phyloP scores from a whole-genome alignment of 225 moss, liverwort and hornwort species.

The Pleurozium schreberi region DNA sequence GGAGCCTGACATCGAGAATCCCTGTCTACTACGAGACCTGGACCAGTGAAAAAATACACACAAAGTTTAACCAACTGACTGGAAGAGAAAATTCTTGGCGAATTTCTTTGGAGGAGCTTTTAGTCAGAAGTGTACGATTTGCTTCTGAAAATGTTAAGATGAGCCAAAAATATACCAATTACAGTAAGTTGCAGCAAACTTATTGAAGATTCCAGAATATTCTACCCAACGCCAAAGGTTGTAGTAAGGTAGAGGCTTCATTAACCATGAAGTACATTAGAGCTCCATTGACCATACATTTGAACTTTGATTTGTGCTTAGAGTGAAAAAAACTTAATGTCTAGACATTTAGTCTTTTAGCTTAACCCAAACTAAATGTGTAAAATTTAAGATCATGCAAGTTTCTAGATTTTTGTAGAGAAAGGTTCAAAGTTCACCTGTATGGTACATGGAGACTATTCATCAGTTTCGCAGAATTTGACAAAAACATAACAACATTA shows the following conservation, averaged over 20 bases:
- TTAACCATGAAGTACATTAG: not conserved
- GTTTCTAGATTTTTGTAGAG: not conserved
- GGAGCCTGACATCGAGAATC: conserved; percentile 23
- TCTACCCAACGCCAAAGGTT: not conserved
- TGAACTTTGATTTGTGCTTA: not conserved
- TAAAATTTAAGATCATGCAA: not conserved
- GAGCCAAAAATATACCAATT: not conserved
- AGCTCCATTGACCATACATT: not conserved
- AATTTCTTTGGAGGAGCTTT: not conserved
- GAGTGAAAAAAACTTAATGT: not conserved
- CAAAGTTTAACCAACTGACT: not conserved
- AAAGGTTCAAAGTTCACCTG: not conserved
- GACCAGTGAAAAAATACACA: not conserved
- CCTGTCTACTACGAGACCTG: conserved; percentile 26
- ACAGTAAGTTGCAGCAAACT: not conserved
- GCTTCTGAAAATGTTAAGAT: not conserved
- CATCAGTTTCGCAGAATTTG: not conserved
- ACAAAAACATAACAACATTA: not conserved
- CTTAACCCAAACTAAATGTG: not conserved
- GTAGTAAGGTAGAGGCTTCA: not conserved
- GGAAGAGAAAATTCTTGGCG: not conserved
- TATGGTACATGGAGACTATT: not conserved
- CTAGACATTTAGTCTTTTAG: no score
- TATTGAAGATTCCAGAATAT: not conserved
- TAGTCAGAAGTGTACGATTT: not conserved